Base-by-base conservation (phyloP, 176 grass and related monocot species). In the Carex myosuroides region DNA sequence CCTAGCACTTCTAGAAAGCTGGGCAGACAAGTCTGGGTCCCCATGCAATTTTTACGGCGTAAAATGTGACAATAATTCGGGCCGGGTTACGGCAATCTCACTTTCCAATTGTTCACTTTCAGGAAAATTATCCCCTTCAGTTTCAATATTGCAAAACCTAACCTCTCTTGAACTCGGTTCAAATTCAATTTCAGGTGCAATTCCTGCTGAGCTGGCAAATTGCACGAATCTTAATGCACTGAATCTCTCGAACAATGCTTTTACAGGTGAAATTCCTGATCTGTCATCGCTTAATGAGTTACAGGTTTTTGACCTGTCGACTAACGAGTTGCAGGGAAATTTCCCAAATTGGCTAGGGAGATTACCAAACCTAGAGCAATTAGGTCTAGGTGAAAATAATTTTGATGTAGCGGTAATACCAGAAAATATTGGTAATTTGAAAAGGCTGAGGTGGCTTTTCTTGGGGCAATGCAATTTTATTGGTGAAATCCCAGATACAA, bases 361-460 rank as follows among this genome's bases (percentile, higher is more conserved):
- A 83, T 81, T 99, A 79, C 63, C 77, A 67, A 72, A 79, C 70
- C 80, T 99, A 62, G 69, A 56, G 85, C 59, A 83, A 87, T 70
- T 99, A 56, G 93, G 96, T 20, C 82, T 99, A 26, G 96, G 91
- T 70, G 93, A 95, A 80, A 99, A 99, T 30, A 87, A 84, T 84
- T 99, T 95, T 20, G 60, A 88, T 81, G 88, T 85, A 85, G 81
- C 81, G 52, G 64, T 66, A 68, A 57, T 99, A 89, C 96, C 93
- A 42, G 86, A 93, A 90, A 90, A 80, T 75, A 90, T 93, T 86
- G 96, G 92, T 79, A 44, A 80, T 33, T 88, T 99, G 81, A 99
- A 89, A 82, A 95, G 90, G n/a, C 46, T 99, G 74, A 92, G 87
- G 67, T 95, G 86, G 96, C 80, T 99, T 50, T 99, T 95, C 79